Base-by-base conservation (phyloP, 345 rosid species). In the Euphorbia pulcherrima region DNA sequence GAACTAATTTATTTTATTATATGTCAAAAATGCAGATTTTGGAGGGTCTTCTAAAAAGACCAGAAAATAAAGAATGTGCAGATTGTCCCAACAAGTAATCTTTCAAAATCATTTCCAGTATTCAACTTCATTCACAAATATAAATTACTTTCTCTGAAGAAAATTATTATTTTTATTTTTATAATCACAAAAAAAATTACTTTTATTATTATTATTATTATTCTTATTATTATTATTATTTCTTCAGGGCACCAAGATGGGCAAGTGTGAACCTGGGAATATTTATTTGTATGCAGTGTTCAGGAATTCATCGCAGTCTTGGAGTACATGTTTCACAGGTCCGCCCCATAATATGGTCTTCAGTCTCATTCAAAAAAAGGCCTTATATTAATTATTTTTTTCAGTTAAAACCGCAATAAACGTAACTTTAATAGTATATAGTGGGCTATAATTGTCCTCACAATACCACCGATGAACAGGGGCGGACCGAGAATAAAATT, bases 241-340 rank as follows among this genome's bases (percentile, higher is more conserved):
- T 1, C 21, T 21, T 0, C 67, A 74, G 77, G 51, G 77, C 77
- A 61, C 77, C 77, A 2, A 23, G 77, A 55, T 74, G 72, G 77
- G 77, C 77, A 7, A 74, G 77, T 28, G 72, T 74, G 62, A 74
- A 74, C 57, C 72, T 74, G 24, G 72, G 77, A 62, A 74, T 74
- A 67, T 74, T 67, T 30, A 74, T 74, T 29, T 74, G 77, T 68
- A 61, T 74, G 77, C 77, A 68, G 55, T 74, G 77, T 44, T 74
- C 77, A 8, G 77, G 77, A 30, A 74, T 68, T 14, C 77, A 74
- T 24, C 60, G 77, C 30, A 37, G 77, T 62, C 72, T 74, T 30
- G 77, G 77, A 23, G 77, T 74, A 28, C 77, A 74, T 68, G 68
- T 74, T 40, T 74, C 77, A 41, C 72, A 74, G 77, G 77, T 74